Conservation (phyloP, 169 alveolate genomes). For the Plasmodium gallinaceum region DNA sequence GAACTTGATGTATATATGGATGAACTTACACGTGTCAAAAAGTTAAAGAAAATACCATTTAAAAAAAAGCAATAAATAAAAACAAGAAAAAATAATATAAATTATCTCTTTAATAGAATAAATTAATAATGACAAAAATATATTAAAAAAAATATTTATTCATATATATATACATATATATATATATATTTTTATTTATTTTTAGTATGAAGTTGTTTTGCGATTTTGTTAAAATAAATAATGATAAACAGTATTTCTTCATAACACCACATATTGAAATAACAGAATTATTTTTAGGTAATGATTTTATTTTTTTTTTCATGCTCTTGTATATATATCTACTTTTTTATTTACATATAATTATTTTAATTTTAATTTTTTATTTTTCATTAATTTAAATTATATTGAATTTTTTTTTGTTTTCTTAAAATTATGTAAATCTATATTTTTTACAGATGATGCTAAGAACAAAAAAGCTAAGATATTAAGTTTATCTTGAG, state of each 20-base stretch:
- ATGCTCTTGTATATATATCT: not conserved
- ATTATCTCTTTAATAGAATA: not conserved
- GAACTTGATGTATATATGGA: conserved; percentile 85
- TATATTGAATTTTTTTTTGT: not conserved
- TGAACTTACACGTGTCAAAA: conserved; percentile 80
- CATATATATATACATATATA: conserved; percentile 9
- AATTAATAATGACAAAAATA: not conserved
- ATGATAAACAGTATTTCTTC: conserved; percentile 59
- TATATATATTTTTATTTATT: not conserved
- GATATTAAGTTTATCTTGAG: conserved; percentile 60
- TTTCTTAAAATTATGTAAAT: not conserved
- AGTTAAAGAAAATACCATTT: conserved; percentile 1
- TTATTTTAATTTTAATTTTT: not conserved
- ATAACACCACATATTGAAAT: conserved; percentile 74
- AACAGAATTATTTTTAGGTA: conserved; percentile 72
- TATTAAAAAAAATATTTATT: not conserved
- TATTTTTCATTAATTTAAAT: not conserved
- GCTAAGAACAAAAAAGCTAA: conserved; percentile 66
- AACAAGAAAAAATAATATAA: not conserved
- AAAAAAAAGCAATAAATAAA: too few species aligned
- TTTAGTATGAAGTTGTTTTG: conserved; percentile 57
- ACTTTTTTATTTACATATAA: not conserved
- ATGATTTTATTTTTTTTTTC: conserved; percentile 9
- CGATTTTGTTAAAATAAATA: conserved; percentile 44
- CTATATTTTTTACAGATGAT: conserved; percentile 41